These are phyloP conservation scores for Leptomonas seymouri DNA, from an alignment of 208 protist species.

Conservation along the genomic window DNA sequence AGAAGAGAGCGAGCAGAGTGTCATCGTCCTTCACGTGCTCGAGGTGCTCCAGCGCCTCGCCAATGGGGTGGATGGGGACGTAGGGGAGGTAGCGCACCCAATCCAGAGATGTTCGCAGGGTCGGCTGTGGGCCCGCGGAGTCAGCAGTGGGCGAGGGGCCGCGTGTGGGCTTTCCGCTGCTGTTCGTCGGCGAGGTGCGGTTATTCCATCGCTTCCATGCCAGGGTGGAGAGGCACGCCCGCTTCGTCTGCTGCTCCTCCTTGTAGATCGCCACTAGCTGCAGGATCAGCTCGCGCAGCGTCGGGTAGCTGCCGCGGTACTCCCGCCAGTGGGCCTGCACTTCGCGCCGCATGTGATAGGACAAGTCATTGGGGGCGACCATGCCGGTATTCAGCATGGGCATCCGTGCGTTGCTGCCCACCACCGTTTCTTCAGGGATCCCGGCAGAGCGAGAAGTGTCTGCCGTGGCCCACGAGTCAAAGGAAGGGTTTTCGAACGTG, in stretches of 20 bases:
- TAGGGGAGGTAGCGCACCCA: slow-evolving; percentile 34
- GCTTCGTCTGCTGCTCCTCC: slow-evolving; percentile 28
- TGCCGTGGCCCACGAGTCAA: background rate
- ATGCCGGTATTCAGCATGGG: background rate
- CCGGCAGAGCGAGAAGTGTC: background rate
- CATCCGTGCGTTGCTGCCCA: background rate
- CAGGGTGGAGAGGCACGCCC: slow-evolving; percentile 2
- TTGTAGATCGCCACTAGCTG: slow-evolving; percentile 22
- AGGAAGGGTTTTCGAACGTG: no score
- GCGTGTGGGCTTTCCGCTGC: background rate
- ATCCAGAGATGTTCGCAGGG: slow-evolving; percentile 26
- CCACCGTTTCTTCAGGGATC: background rate
- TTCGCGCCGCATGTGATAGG: slow-evolving; percentile 4
- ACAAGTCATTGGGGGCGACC: background rate
- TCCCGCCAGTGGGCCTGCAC: slow-evolving; percentile 25
- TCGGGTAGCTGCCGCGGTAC: slow-evolving; percentile 26
- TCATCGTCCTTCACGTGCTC: slow-evolving; percentile 38
- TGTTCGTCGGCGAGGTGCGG: background rate
- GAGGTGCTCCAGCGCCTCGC: slow-evolving; percentile 21
- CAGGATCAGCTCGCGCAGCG: slow-evolving; percentile 26
- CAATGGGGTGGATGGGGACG: slow-evolving; percentile 33
- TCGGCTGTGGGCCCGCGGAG: background rate
- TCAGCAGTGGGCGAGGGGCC: background rate
- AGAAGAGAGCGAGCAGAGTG: slow-evolving; percentile 48
- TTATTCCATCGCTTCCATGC: background rate